These are phyloP conservation scores for Tetrapisispora namnaoensis DNA, from an alignment of 805 yeast species.

Conservation along the genomic window DNA sequence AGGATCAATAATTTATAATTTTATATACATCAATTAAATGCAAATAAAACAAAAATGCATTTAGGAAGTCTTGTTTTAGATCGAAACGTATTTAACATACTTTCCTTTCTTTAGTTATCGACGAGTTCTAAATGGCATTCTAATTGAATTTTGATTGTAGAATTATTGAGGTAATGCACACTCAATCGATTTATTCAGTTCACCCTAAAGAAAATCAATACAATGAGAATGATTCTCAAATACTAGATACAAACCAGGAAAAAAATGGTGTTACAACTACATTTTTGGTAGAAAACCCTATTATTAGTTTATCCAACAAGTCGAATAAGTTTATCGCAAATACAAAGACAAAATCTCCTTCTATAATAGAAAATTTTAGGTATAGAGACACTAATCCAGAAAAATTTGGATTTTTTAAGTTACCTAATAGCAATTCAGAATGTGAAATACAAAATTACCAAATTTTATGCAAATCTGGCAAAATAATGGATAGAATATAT, in stretches of 20 bases:
- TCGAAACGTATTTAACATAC: too few species aligned
- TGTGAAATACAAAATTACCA: not conserved
- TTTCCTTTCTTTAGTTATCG: too few species aligned
- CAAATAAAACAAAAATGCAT: too few species aligned
- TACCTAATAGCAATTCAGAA: not conserved
- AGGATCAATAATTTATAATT: too few species aligned
- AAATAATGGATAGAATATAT: constrained; percentile 1
- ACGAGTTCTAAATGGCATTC: too few species aligned
- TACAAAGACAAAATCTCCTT: not conserved
- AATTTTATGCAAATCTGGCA: constrained; percentile 2
- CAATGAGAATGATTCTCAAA: not conserved
- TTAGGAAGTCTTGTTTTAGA: too few species aligned
- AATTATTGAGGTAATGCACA: not conserved
- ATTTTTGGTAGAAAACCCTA: not conserved
- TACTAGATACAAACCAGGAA: too few species aligned
- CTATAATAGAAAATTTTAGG: not conserved
- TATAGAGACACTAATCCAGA: not conserved
- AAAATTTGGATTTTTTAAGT: not conserved
- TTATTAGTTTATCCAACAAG: not conserved
- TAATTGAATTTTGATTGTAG: not conserved
- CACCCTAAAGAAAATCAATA: not conserved
- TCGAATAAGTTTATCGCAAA: not conserved
- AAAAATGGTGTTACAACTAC: not conserved
- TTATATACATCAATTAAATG: too few species aligned
- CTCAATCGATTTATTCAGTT: not conserved